Evolutionary conservation across 2,329 filamentous ascomycete species (phyloP).

Genomic region (Nannizziopsis arthrosporioides): DNA sequence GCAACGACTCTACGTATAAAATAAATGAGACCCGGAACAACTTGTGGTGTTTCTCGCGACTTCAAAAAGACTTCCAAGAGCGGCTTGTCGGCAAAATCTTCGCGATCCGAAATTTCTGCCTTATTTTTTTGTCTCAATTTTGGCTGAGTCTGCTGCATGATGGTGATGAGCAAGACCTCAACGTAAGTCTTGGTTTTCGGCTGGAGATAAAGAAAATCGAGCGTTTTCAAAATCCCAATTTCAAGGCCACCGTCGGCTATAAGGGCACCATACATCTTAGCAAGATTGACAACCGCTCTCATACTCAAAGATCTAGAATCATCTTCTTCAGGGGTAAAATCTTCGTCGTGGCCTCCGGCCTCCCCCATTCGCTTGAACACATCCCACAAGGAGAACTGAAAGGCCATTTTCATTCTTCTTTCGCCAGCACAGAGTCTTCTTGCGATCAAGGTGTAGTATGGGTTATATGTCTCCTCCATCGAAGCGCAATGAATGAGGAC

Average conservation of each 20-base stretch:
- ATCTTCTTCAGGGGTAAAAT: constrained; percentile 48
- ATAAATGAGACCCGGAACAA: constrained; percentile 64
- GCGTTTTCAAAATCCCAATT: constrained; percentile 47
- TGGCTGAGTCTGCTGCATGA: constrained; percentile 57
- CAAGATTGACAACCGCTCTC: constrained; percentile 54
- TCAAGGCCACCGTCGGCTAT: constrained; percentile 49
- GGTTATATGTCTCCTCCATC: constrained; percentile 75
- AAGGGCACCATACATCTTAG: constrained; percentile 53
- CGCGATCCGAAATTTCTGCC: constrained; percentile 16
- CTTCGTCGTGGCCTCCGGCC: constrained; percentile 46
- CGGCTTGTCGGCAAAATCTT: constrained; percentile 42
- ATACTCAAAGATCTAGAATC: constrained; percentile 38
- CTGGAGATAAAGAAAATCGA: constrained; percentile 70
- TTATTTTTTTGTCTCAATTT: constrained; percentile 23
- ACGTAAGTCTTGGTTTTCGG: constrained; percentile 65
- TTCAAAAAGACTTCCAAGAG: constrained; percentile 57
- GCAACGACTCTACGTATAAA: constrained; percentile 66
- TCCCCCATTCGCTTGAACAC: constrained; percentile 80
- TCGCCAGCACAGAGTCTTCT: constrained; percentile 54
- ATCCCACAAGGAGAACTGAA: constrained; percentile 79
- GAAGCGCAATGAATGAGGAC: constrained; percentile 81
- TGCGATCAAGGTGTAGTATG: constrained; percentile 82
- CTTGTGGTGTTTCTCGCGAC: constrained; percentile 51
- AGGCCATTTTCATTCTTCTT: constrained; percentile 62
- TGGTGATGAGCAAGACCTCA: constrained; percentile 65